phyloP scores from a whole-genome alignment of 2,329 filamentous ascomycete species.

The Colletotrichum sp. region DNA sequence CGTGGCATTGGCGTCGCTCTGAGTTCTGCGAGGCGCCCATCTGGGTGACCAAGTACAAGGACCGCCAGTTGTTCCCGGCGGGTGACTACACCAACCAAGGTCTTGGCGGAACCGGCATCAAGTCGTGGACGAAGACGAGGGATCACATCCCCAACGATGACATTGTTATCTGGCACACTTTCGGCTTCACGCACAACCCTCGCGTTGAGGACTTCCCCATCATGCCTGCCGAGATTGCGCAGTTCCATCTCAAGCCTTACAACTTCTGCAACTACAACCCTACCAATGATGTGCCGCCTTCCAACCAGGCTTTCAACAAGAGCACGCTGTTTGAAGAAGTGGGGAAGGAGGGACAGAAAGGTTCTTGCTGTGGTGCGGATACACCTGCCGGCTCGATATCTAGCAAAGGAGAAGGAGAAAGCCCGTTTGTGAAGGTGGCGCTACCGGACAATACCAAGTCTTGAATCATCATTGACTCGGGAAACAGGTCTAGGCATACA shows the following conservation, averaged over 20 bases:
- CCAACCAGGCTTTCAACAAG: slow-evolving; percentile 46
- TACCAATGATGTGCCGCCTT: slow-evolving; percentile 53
- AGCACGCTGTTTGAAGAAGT: slow-evolving; percentile 26
- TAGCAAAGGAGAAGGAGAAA: not conserved
- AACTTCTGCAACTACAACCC: slow-evolving; percentile 60
- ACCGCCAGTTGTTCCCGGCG: slow-evolving; percentile 41
- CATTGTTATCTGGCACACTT: slow-evolving; percentile 56
- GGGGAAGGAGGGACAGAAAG: not conserved
- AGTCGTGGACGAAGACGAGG: slow-evolving; percentile 53
- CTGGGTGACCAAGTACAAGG: slow-evolving; percentile 39
- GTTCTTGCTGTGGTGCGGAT: not conserved
- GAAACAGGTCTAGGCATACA: too few relatives aligned
- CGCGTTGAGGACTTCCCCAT: slow-evolving; percentile 71
- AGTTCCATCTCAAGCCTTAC: slow-evolving; percentile 52
- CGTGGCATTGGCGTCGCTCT: slow-evolving; percentile 37
- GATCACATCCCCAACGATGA: slow-evolving; percentile 56
- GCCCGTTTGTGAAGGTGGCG: not conserved
- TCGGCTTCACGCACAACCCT: slow-evolving; percentile 64
- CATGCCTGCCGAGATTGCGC: slow-evolving; percentile 66
- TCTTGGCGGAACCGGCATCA: slow-evolving; percentile 31
- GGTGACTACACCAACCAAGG: slow-evolving; percentile 47
- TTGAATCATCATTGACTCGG: not conserved
- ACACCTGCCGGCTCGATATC: not conserved
- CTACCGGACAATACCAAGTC: not conserved
- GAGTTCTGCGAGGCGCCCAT: slow-evolving; percentile 40